Conservation (phyloP, 352 stramenopile genomes). For the Pythium folliculosum region DNA sequence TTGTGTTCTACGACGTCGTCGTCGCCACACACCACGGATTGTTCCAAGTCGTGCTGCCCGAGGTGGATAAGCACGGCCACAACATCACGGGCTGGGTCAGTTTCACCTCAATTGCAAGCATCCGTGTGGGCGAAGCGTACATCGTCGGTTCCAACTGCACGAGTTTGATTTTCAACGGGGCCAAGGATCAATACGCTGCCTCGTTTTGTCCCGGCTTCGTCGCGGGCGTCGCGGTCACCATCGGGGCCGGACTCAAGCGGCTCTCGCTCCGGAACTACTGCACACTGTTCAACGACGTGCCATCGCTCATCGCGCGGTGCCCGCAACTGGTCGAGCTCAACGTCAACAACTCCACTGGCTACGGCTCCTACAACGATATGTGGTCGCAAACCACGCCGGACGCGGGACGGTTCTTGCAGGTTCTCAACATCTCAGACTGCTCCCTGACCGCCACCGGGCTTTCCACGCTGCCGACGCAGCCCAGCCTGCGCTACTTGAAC, state of each 20-base stretch:
- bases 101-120: not conserved
- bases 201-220: not conserved
- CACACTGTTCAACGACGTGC: not conserved
- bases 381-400: not conserved
- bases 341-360: not conserved
- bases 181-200: not conserved
- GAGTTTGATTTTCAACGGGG: not conserved
- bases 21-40: constrained; percentile 5
- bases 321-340: constrained; percentile 6
- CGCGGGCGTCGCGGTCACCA: not conserved
- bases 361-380: not conserved
- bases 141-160: constrained; percentile 8
- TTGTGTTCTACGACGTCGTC: constrained; percentile 2
- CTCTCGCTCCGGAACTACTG: not conserved
- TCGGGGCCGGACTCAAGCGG: not conserved
- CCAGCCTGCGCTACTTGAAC: not conserved
- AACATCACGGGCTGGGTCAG: not conserved
- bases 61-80: not conserved
- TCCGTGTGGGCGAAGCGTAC: constrained; percentile 1
- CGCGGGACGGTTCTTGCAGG: not conserved
- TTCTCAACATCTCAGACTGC: not conserved
- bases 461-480: not conserved
- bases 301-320: not conserved
- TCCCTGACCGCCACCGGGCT: not conserved
- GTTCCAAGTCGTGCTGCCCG: constrained; percentile 7